Evolutionary conservation across 2,329 filamentous ascomycete species (phyloP).

Genomic region (Colletotrichum shisoi): DNA sequence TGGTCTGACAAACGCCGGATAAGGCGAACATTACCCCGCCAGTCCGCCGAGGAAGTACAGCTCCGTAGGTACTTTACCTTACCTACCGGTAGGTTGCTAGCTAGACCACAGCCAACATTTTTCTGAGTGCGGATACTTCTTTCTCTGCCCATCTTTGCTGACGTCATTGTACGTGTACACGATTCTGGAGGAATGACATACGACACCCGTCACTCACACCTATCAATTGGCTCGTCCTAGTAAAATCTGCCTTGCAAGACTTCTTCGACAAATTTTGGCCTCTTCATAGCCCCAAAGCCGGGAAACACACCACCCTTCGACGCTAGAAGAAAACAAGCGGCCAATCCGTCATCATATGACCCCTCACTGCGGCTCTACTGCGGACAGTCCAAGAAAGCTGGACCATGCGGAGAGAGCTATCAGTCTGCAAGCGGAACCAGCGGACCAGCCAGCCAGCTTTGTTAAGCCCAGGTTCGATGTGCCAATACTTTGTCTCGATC

Average conservation of each 20-base stretch:
- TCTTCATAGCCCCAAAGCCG: background rate
- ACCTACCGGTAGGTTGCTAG: no score
- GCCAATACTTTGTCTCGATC: constrained; percentile 18
- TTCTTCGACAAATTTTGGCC: constrained; percentile 1
- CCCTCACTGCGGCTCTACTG: constrained; percentile 19
- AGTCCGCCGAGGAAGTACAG: constrained; percentile 19
- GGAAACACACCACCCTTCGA: background rate
- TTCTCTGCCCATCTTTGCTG: constrained; percentile 16
- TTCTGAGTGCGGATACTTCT: background rate
- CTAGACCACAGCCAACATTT: background rate
- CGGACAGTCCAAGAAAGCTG: constrained; percentile 4
- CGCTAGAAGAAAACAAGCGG: background rate
- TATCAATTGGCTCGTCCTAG: background rate
- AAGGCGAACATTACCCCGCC: constrained; percentile 21
- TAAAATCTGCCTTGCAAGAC: background rate
- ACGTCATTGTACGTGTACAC: constrained; percentile 25
- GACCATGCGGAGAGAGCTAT: constrained; percentile 15
- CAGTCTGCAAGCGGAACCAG: constrained; percentile 2
- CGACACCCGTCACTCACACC: constrained; percentile 26
- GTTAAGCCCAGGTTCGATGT: background rate
- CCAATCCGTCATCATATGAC: constrained; percentile 19
- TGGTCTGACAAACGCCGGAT: constrained; percentile 3
- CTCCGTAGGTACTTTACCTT: background rate
- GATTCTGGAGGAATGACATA: constrained; percentile 29
- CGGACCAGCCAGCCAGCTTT: constrained; percentile 4